Evolutionary conservation across 2,329 filamentous ascomycete genomes (phyloP).

Genomic region (Aspergillus quadrilineatus): DNA sequence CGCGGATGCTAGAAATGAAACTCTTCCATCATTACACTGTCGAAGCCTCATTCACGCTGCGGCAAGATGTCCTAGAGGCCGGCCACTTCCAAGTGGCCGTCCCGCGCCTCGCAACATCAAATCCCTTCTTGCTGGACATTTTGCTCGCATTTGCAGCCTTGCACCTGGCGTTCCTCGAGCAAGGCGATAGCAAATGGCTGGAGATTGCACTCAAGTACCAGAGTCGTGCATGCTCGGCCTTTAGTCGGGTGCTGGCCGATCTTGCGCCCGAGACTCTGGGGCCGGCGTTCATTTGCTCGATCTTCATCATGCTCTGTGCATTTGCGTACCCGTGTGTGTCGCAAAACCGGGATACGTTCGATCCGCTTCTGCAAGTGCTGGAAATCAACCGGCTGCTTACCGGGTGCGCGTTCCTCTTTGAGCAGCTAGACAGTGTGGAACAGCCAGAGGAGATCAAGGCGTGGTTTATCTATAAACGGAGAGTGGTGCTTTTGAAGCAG

Average conservation of each 20-base stretch:
- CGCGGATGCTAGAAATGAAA: slow-evolving; percentile 35
- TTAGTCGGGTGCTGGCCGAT: slow-evolving; percentile 35
- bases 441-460: slow-evolving; percentile 25
- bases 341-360: slow-evolving; percentile 22
- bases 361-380: slow-evolving; percentile 29
- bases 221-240: slow-evolving; percentile 34
- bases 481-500: slow-evolving; percentile 13
- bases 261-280: slow-evolving; percentile 44
- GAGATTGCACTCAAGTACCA: slow-evolving; percentile 39
- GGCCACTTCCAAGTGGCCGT: slow-evolving; percentile 36
- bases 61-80: slow-evolving; percentile 30
- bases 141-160: slow-evolving; percentile 47
- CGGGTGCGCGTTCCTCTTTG: slow-evolving; percentile 32
- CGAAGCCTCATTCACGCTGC: slow-evolving; percentile 35
- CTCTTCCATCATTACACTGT: slow-evolving; percentile 42
- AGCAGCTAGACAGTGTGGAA: slow-evolving; percentile 24
- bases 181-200: slow-evolving; percentile 34
- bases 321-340: slow-evolving; percentile 33
- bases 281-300: slow-evolving; percentile 42
- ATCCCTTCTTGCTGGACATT: slow-evolving; percentile 46
- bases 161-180: slow-evolving; percentile 43
- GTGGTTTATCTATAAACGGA: slow-evolving; percentile 26
- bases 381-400: slow-evolving; percentile 31
- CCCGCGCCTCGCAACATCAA: slow-evolving; percentile 41
- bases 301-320: slow-evolving; percentile 41